Conservation (phyloP, 495 filamentous ascomycete genomes). For the Penicillium antarcticum region DNA sequence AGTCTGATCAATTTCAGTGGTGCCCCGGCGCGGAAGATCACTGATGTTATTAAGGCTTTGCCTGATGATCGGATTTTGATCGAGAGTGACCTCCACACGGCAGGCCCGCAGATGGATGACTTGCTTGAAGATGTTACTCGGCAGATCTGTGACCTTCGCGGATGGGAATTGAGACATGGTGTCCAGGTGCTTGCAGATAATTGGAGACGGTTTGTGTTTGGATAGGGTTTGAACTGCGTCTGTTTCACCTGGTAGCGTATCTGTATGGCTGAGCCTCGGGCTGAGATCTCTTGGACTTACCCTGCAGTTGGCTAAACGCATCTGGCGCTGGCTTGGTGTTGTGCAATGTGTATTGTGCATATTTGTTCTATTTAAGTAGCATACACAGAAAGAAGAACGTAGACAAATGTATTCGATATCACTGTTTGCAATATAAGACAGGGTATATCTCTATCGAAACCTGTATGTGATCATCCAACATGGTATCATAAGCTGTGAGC, state of each 20-base stretch:
- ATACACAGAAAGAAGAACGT: neutral
- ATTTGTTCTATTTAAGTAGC: too few species aligned
- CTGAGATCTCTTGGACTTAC: neutral
- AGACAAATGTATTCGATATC: neutral
- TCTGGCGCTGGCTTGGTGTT: neutral
- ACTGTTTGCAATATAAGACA: slow-evolving; percentile 17
- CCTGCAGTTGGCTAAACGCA: neutral
- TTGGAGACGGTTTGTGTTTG: slow-evolving; percentile 79
- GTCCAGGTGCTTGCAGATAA: slow-evolving; percentile 67
- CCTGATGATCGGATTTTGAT: slow-evolving; percentile 77
- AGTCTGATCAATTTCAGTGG: slow-evolving; percentile 74
- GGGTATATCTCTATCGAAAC: slow-evolving; percentile 21
- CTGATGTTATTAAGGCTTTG: slow-evolving; percentile 66
- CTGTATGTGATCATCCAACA: slow-evolving; percentile 20
- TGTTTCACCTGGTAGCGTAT: neutral
- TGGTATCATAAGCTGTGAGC: slow-evolving; percentile 19
- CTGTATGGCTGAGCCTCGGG: neutral
- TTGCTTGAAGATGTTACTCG: slow-evolving; percentile 69
- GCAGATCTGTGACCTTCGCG: slow-evolving; percentile 71
- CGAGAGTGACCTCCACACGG: slow-evolving; percentile 88
- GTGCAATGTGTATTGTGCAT: too few species aligned
- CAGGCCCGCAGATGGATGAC: slow-evolving; percentile 78
- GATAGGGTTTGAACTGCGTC: slow-evolving; percentile 21
- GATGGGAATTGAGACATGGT: slow-evolving; percentile 73
- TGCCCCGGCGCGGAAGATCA: slow-evolving; percentile 46